phyloP scores from a whole-genome alignment of 1,139 yeast genomes.

The Geotrichum bryndzae region DNA sequence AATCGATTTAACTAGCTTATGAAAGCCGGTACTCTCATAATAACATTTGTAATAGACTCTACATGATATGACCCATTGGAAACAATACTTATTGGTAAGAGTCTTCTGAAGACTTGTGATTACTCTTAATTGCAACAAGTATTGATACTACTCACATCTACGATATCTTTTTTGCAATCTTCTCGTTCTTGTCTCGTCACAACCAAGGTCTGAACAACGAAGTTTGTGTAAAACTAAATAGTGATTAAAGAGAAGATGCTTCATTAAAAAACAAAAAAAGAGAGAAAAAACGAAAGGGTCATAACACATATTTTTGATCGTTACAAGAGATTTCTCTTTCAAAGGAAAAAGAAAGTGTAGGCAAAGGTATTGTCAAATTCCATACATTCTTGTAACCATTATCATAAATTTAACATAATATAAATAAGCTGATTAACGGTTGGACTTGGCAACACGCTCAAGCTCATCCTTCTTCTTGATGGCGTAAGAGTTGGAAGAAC shows the following conservation, averaged over 20 bases:
- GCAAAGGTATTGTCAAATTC: neutral
- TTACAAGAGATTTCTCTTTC: neutral
- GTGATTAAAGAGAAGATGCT: neutral
- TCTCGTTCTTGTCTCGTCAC: neutral
- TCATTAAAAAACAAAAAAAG: neutral
- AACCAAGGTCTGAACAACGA: no score
- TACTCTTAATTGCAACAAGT: neutral
- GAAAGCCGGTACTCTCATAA: no score
- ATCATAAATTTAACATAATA: slow-evolving; percentile 15
- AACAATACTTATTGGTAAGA: neutral
- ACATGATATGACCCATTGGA: neutral
- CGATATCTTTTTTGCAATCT: neutral
- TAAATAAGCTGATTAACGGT: slow-evolving; percentile 64
- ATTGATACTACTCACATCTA: neutral
- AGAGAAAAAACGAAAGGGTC: neutral
- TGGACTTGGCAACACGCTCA: slow-evolving; percentile 99
- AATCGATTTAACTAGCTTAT: no score
- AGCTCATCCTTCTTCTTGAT: slow-evolving; percentile 99
- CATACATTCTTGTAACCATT: slow-evolving; percentile 13
- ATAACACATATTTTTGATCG: neutral
- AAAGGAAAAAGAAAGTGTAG: neutral
- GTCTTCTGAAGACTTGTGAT: neutral
- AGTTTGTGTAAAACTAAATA: neutral
- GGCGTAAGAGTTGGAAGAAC: slow-evolving; percentile 99
- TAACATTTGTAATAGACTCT: no score